Conservation (phyloP, 441 rosid genomes). For the Sinapis alba region DNA sequence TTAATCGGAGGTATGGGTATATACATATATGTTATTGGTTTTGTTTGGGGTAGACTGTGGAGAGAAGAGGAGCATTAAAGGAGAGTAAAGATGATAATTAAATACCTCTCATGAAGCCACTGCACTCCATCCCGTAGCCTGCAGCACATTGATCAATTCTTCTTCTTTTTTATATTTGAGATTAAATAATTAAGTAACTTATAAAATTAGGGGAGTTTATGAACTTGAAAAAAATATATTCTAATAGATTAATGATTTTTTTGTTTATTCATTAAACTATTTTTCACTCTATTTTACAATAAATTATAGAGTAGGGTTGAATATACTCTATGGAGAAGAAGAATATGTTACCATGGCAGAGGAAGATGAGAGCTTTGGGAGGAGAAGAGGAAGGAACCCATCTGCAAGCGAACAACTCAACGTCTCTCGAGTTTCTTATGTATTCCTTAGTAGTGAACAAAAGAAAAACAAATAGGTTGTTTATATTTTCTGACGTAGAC, state of each 20-base stretch:
- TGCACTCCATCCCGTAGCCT: conserved; percentile 99
- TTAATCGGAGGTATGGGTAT: neutral
- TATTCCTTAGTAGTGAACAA: conserved; percentile 46
- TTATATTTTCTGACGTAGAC: conserved; percentile 1
- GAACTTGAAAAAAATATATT: neutral
- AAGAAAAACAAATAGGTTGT: neutral
- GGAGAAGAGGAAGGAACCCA: conserved; percentile 78
- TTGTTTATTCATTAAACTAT: neutral
- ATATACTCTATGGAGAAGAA: neutral
- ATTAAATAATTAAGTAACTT: neutral
- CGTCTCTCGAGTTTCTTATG: conserved; percentile 76
- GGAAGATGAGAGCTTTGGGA: conserved; percentile 87
- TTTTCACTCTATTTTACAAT: neutral
- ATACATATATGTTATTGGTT: no score
- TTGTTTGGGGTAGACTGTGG: neutral
- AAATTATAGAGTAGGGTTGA: no score
- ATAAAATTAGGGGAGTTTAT: neutral
- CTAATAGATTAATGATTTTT: neutral
- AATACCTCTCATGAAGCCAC: conserved; percentile 94
- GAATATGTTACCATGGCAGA: conserved; percentile 71
- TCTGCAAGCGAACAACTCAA: conserved; percentile 76
- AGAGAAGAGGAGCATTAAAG: neutral
- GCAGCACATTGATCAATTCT: conserved; percentile 42
- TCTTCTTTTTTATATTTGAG: neutral
- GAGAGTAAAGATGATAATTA: neutral